Evolutionary conservation across 257 asterid species (phyloP).

Genomic region (Linderniella brevidens): DNA sequence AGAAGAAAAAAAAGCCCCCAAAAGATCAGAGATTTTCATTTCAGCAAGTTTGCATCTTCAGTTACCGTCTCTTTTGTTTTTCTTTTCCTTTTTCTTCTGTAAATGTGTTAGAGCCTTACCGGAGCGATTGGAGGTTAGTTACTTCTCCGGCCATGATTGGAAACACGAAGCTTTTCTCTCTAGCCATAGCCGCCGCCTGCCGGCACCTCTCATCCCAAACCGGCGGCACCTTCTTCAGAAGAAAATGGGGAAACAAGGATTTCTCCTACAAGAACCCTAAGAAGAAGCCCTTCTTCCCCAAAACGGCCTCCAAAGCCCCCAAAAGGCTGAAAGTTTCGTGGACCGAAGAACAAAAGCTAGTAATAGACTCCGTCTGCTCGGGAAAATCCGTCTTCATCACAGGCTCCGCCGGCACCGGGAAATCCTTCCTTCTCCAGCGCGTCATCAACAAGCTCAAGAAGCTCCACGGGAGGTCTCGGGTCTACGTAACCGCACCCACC

Average conservation of each 20-base stretch:
- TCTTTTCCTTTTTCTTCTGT: too few species aligned
- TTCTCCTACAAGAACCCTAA: slow-evolving; percentile 11
- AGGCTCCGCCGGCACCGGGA: slow-evolving; percentile 80
- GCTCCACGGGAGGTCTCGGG: slow-evolving; percentile 29
- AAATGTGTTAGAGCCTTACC: too few species aligned
- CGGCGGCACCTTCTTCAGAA: slow-evolving; percentile 5
- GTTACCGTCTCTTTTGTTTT: too few species aligned
- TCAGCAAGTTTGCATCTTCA: too few species aligned
- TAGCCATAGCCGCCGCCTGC: slow-evolving; percentile 18
- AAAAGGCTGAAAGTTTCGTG: slow-evolving; percentile 19
- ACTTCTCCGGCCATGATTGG: too few species aligned
- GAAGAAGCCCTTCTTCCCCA: slow-evolving; percentile 8
- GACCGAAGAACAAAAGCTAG: slow-evolving; percentile 48
- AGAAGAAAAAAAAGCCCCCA: too few species aligned
- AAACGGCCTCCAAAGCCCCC: slow-evolving; percentile 9
- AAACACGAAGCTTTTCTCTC: slow-evolving; percentile 8
- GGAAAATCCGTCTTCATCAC: slow-evolving; percentile 52
- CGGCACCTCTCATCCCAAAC: slow-evolving; percentile 30
- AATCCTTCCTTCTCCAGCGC: slow-evolving; percentile 37
- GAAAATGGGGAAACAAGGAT: slow-evolving; percentile 5
- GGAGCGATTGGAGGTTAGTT: too few species aligned
- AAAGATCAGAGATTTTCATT: too few species aligned
- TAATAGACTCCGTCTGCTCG: slow-evolving; percentile 29
- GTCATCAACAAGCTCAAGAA: slow-evolving; percentile 28
- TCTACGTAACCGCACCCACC: slow-evolving; percentile 65